Conservation (phyloP, 768 basidiomycete genomes). For the Leccinellum rugosiceps region DNA sequence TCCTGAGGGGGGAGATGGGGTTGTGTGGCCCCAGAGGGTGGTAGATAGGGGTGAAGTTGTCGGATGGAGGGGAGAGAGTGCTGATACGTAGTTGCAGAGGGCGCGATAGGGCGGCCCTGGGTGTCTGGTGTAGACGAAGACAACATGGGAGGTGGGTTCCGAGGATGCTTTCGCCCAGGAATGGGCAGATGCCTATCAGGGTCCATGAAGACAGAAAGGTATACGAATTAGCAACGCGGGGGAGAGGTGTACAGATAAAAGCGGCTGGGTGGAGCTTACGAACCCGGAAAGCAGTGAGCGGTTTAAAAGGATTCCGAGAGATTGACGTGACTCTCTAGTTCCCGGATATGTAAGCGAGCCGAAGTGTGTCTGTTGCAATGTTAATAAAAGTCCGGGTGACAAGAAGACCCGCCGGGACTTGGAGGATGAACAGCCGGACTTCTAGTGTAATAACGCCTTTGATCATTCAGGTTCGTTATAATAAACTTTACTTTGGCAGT, state of each 20-base stretch:
- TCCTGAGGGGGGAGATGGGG: constrained; percentile 27
- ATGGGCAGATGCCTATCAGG: constrained; percentile 35
- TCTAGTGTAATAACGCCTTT: constrained; percentile 22
- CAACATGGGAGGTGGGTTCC: constrained; percentile 26
- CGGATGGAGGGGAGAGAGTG: constrained; percentile 61
- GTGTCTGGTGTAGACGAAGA: constrained; percentile 25
- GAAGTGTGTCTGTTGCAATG: constrained; percentile 27
- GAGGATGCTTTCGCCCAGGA: constrained; percentile 31
- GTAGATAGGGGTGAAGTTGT: constrained; percentile 62
- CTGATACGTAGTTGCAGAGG: constrained; percentile 22
- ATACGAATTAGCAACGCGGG: constrained; percentile 15
- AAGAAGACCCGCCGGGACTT: constrained; percentile 27
- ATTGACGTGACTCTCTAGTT: constrained; percentile 26
- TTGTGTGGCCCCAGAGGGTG: constrained; percentile 41
- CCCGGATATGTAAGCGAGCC: constrained; percentile 27
- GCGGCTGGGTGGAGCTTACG: constrained; percentile 21
- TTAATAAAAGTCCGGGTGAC: constrained; percentile 30
- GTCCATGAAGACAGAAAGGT: constrained; percentile 30
- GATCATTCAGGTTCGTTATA: constrained; percentile 26
- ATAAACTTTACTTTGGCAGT: constrained; percentile 31
- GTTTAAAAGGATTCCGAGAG: constrained; percentile 23
- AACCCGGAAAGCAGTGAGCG: constrained; percentile 21
- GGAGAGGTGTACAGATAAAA: constrained; percentile 13
- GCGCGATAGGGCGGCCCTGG: constrained; percentile 26
- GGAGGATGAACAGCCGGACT: constrained; percentile 21